Conservation (phyloP, 495 filamentous ascomycete species). For the Cercophora newfieldiana region DNA sequence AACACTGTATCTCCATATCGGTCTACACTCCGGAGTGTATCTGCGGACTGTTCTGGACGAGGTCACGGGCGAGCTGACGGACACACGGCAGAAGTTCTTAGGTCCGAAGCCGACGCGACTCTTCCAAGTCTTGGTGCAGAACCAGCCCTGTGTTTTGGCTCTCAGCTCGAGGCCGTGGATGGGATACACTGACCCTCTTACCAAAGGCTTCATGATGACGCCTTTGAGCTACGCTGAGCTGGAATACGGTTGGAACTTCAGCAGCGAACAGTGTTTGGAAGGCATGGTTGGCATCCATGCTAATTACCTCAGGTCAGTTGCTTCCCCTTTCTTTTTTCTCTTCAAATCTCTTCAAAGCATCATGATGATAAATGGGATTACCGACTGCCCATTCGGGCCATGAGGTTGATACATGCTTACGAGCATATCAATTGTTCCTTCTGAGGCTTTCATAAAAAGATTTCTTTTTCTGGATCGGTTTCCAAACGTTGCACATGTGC, state of each 20-base stretch:
- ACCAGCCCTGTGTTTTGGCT: constrained; percentile 82
- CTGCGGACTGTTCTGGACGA: constrained; percentile 92
- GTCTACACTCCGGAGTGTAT: constrained; percentile 92
- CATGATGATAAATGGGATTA: constrained; percentile 70
- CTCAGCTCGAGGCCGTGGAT: constrained; percentile 91
- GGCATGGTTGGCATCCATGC: constrained; percentile 96
- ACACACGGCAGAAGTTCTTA: constrained; percentile 90
- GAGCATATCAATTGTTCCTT: constrained; percentile 57
- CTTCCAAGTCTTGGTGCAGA: constrained; percentile 81
- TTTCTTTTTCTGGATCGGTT: constrained; percentile 10
- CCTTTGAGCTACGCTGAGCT: constrained; percentile 85
- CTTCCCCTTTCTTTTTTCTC: constrained; percentile 21
- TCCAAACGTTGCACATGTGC: constrained; percentile 17
- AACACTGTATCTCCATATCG: constrained; percentile 91
- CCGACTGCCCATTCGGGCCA: constrained; percentile 43
- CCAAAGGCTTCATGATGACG: constrained; percentile 84
- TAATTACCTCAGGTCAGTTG: constrained; percentile 79
- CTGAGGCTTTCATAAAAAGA: constrained; percentile 40
- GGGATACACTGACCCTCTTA: constrained; percentile 82
- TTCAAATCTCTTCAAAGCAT: constrained; percentile 35
- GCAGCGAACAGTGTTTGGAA: constrained; percentile 86
- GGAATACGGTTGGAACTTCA: constrained; percentile 94
- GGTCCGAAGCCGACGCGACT: constrained; percentile 85
- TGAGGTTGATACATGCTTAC: constrained; percentile 44
- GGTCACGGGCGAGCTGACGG: constrained; percentile 88